Conservation (phyloP, 441 rosid species). For the Erodium texanum region DNA sequence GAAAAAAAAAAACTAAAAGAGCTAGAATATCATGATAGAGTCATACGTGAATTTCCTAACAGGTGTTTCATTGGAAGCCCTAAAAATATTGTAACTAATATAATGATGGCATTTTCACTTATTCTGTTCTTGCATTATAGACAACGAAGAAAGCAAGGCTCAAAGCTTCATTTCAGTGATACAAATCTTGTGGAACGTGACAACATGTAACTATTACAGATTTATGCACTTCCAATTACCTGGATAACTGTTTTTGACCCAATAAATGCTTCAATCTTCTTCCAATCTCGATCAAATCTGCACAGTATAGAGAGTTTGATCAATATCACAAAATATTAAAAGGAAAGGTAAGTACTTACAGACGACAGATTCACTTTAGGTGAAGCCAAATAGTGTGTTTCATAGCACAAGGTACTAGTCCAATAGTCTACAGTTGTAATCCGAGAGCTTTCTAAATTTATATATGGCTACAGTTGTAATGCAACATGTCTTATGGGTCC, state of each 20-base stretch:
- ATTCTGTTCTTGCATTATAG: too few species aligned
- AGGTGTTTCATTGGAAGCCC: background rate
- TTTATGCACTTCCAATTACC: slow-evolving; percentile 4
- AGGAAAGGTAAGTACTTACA: background rate
- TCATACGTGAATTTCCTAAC: background rate
- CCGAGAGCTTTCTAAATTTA: background rate
- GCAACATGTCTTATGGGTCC: background rate
- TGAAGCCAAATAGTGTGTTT: too few species aligned
- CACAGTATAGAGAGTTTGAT: background rate
- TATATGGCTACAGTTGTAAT: background rate
- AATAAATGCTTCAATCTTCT: slow-evolving; percentile 25
- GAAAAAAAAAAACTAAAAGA: background rate
- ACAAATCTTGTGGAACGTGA: background rate
- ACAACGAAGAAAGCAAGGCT: background rate
- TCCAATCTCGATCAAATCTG: slow-evolving; percentile 28
- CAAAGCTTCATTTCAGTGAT: background rate
- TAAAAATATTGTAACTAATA: background rate
- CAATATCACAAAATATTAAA: background rate
- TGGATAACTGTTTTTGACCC: slow-evolving; percentile 29
- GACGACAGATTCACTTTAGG: background rate
- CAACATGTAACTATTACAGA: background rate
- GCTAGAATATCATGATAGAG: background rate
- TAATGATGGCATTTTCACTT: background rate
- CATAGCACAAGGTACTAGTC: too few species aligned
- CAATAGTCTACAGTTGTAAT: too few species aligned